Evolutionary conservation across 1,284 basidiomycete species (phyloP).

Genomic region (Heterobasidion parviporum): DNA sequence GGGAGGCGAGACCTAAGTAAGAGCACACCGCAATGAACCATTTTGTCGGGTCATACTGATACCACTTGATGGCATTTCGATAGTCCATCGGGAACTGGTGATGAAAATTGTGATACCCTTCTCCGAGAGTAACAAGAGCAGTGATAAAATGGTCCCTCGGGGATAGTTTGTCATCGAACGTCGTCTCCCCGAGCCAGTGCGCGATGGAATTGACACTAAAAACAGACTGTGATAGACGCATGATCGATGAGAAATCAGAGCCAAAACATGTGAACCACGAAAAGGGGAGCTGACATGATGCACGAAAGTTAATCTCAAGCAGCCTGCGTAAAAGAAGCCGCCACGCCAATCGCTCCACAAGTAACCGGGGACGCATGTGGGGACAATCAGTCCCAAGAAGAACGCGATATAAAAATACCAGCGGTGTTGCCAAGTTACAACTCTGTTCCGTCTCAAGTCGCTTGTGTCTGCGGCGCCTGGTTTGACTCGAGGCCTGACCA

Average conservation of each 20-base stretch:
- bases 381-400: constrained; percentile 61
- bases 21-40: constrained; percentile 77
- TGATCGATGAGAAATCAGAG: neutral
- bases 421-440: constrained; percentile 77
- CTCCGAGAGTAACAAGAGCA: constrained; percentile 82
- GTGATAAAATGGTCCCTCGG: constrained; percentile 82
- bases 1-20: constrained; percentile 61
- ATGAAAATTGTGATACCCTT: constrained; percentile 93
- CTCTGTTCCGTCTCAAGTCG: constrained; percentile 62
- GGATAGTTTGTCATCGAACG: constrained; percentile 81
- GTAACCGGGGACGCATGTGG: constrained; percentile 64
- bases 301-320: constrained; percentile 52
- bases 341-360: constrained; percentile 77
- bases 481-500: constrained; percentile 69
- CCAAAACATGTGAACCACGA: neutral
- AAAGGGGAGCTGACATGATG: constrained; percentile 60
- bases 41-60: constrained; percentile 66
- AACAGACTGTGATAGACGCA: constrained; percentile 49
- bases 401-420: constrained; percentile 38
- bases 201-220: constrained; percentile 92
- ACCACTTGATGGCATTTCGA: constrained; percentile 65
- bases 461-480: constrained; percentile 71
- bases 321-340: constrained; percentile 74
- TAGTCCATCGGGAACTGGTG: constrained; percentile 86
- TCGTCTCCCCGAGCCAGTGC: constrained; percentile 77